A percentile compares a stretch with the other conserved stretches of the same genome.
These are phyloP conservation scores for Peniophora sp. DNA, from an alignment of 1,284 basidiomycete species.

Conservation along the genomic window DNA sequence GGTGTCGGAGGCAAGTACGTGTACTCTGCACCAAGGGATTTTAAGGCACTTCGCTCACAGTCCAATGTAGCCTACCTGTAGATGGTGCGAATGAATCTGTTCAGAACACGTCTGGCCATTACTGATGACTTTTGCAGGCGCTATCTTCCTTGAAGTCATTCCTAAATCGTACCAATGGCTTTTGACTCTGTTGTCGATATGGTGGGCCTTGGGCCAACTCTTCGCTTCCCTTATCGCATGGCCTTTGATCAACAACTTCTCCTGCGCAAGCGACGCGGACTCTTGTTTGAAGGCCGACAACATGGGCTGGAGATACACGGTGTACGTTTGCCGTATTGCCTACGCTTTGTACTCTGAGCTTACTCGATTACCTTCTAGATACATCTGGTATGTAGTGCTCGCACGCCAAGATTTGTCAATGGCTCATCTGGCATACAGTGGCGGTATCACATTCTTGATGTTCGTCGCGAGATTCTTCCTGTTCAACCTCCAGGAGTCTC, in stretches of 20 bases:
- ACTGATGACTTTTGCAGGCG: conserved; percentile 28
- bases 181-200: conserved; percentile 55
- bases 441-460: conserved; percentile 37
- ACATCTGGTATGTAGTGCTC: too few relatives aligned
- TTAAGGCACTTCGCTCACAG: background rate
- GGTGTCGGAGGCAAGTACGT: conserved; percentile 51
- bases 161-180: conserved; percentile 52
- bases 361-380: too few relatives aligned
- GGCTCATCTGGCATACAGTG: conserved; percentile 20
- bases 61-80: conserved; percentile 45
- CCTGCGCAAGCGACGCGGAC: conserved; percentile 26
- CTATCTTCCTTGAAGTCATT: conserved; percentile 49
- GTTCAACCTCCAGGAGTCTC: conserved; percentile 49
- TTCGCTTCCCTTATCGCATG: conserved; percentile 43
- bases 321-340: conserved; percentile 32
- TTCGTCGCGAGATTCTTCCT: conserved; percentile 36
- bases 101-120: background rate
- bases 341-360: too few relatives aligned
- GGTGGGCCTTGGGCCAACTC: conserved; percentile 60
- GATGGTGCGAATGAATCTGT: conserved; percentile 28
- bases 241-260: conserved; percentile 43
- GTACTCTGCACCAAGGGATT: too few relatives aligned
- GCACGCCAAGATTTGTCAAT: background rate
- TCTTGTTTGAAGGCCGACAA: conserved; percentile 38
- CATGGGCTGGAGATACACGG: conserved; percentile 57